Evolutionary conservation across 2,329 filamentous ascomycete genomes (phyloP), one percentile per base, ranked within the genome.

Genomic region (Lanzia echinophila): DNA sequence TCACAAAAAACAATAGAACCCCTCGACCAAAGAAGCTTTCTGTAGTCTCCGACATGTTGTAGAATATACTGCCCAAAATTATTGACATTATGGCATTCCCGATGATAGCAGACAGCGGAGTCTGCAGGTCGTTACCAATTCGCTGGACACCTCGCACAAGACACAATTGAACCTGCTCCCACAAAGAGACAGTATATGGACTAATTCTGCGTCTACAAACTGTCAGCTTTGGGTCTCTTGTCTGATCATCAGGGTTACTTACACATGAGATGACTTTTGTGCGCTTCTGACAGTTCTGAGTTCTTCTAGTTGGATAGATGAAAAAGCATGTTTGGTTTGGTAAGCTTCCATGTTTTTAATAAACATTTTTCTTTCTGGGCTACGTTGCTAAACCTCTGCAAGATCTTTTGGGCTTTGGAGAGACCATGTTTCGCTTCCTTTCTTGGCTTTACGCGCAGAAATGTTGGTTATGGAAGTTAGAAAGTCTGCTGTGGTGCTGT

Each of bases 121-220:
- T 43, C 11, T 12, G 36, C 20, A 42, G 45, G 32, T 54, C 86
- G 85, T 56, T 76, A 77, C 17, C 95, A 74, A 55, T 89, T 33
- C 56, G 82, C 65, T 82, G 80, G 73, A 85, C 92, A 10, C 88
- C 89, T 65, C 91, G 85, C 75, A 82, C 83, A 47, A 95, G 74
- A 68, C 90, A 95, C 15, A 96, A 80, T 55, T 77, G 68, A 58
- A 95, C 70, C 69, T 96, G 91, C 69, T 73, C 1, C 88, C 95
- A 7, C 13, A 41, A 19, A 19, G 38, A 41, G 11, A 41, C 20
- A 19, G 38, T 41, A 41, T 20, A 41, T 19, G 38, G 38, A 12
- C 75, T 73, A 0, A 75, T 65, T 12, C 73, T 73, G 61, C 83
- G 74, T 62, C 75, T 76, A 73, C 72, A 75, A 48, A 82, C 73